Evolutionary conservation across 345 rosid species (phyloP).

Genomic region (Eucalyptus camaldulensis): DNA sequence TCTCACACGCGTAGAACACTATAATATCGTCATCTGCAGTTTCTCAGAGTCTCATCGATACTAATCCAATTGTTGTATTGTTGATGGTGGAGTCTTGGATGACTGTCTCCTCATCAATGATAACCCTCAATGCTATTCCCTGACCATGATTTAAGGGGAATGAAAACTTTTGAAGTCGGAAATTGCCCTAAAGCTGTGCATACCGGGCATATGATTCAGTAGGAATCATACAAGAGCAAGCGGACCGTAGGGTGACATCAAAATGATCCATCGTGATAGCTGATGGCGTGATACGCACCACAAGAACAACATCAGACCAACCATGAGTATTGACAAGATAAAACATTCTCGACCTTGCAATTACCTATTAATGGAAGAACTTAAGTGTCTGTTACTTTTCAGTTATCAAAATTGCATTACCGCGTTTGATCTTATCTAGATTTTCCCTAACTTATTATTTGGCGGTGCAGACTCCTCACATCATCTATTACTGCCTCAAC

Average conservation of each 20-base stretch:
- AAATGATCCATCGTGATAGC: neutral
- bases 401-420: neutral
- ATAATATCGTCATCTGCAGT: conserved; percentile 39
- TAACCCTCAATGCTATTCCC: conserved; percentile 87
- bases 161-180: neutral
- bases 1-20: neutral
- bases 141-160: neutral
- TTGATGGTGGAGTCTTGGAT: conserved; percentile 89
- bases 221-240: neutral
- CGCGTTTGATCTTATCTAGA: neutral
- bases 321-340: neutral
- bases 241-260: neutral
- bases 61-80: conserved; percentile 87
- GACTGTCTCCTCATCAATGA: conserved; percentile 89
- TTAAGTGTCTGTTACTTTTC: neutral
- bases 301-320: neutral
- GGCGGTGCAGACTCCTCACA: neutral
- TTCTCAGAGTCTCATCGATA: conserved; percentile 87
- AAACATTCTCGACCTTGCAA: neutral
- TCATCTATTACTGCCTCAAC: neutral
- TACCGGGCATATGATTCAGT: neutral
- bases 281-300: neutral
- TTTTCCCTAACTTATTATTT: neutral
- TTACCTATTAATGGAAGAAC: neutral
- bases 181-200: neutral